Evolutionary conservation across 352 stramenopile species (phyloP).

Genomic region (Pythium volutum): DNA sequence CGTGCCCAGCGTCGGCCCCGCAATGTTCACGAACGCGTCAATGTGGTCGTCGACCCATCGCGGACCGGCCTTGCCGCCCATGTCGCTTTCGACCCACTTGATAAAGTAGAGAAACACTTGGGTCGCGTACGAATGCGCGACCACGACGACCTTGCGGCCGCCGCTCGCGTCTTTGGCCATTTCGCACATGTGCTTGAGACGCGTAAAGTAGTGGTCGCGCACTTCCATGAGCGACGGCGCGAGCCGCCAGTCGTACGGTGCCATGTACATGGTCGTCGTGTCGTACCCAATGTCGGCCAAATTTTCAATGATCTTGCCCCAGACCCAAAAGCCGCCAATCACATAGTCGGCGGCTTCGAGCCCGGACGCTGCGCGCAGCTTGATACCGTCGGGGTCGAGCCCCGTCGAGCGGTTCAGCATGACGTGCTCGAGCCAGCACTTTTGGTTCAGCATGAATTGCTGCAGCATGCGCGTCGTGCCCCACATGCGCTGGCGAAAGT

Average conservation of each 20-base stretch:
- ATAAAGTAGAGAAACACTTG: slow-evolving; percentile 95
- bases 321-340: slow-evolving; percentile 94
- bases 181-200: slow-evolving; percentile 92
- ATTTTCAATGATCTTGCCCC: slow-evolving; percentile 90
- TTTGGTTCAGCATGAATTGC: slow-evolving; percentile 86
- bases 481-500: slow-evolving; percentile 94
- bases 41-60: slow-evolving; percentile 93
- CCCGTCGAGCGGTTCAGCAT: slow-evolving; percentile 89
- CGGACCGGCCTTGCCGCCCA: slow-evolving; percentile 80
- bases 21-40: slow-evolving; percentile 92
- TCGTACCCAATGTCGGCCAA: slow-evolving; percentile 92
- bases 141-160: slow-evolving; percentile 87
- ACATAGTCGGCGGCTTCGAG: slow-evolving; percentile 94
- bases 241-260: slow-evolving; percentile 85
- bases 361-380: slow-evolving; percentile 75
- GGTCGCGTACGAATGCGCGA: slow-evolving; percentile 92
- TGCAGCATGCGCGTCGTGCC: slow-evolving; percentile 86
- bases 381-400: slow-evolving; percentile 84
- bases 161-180: slow-evolving; percentile 66
- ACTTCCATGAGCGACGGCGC: slow-evolving; percentile 66
- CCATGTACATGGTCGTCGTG: slow-evolving; percentile 87
- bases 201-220: slow-evolving; percentile 90
- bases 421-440: slow-evolving; percentile 93
- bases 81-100: slow-evolving; percentile 90
- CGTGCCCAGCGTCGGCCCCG: slow-evolving; percentile 90